Conservation (phyloP, 2,329 filamentous ascomycete species). For the Curvularia eragrostidis region DNA sequence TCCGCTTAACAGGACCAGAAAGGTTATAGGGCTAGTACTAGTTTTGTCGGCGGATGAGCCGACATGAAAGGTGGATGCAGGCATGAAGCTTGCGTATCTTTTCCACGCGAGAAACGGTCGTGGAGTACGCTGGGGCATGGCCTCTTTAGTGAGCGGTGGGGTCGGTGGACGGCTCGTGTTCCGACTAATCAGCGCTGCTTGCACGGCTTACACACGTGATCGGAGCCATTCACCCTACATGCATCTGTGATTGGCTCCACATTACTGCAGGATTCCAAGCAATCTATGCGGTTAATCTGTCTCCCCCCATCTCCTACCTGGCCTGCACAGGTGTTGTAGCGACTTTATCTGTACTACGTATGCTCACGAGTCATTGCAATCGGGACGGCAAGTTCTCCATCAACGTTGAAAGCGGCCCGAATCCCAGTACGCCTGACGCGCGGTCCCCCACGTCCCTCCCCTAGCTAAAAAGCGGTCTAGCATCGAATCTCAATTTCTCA, state of each 20-base stretch:
- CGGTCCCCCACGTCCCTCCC: constrained; percentile 4
- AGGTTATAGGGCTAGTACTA: background rate
- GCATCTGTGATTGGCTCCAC: background rate
- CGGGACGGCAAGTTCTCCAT: background rate
- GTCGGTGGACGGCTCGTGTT: too few species aligned
- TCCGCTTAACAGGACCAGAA: background rate
- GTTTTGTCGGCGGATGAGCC: background rate
- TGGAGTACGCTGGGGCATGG: background rate
- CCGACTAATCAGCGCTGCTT: background rate
- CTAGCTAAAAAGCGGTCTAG: constrained; percentile 1
- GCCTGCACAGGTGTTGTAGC: background rate
- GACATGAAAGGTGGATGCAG: constrained; percentile 4
- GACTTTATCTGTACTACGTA: background rate
- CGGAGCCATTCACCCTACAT: background rate
- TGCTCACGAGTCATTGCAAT: background rate
- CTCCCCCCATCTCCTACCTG: background rate
- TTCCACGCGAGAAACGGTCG: background rate
- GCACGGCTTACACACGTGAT: background rate
- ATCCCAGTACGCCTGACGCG: constrained; percentile 1
- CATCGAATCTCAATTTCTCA: background rate
- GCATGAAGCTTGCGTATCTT: background rate
- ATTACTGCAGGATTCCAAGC: background rate
- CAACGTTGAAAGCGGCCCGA: constrained; percentile 3
- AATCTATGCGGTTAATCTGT: background rate
- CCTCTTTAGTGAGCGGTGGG: background rate